Evolutionary conservation across 371 early-diverging fungal genomes (phyloP), one percentile per base, ranked within the genome.

Genomic region (Mortierella sp.): DNA sequence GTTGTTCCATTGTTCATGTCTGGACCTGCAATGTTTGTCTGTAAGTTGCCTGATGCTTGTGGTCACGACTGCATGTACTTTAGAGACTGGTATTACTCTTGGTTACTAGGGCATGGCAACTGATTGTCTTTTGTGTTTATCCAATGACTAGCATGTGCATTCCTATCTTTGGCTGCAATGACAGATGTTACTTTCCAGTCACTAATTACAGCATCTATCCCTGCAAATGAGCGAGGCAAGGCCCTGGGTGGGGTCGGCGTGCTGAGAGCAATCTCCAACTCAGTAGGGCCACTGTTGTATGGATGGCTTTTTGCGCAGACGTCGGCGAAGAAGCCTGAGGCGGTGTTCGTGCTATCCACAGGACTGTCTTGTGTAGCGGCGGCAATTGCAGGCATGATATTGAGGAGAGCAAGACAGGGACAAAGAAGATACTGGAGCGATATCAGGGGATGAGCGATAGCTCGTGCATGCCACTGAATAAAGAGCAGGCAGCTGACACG

Each of bases 221-320:
- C 64, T 0, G n/a, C 53, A 2, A 26, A 74, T 12, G 68, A 68
- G 64, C 63, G 64, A 29, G 74, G 74, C 7, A 74, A 47, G 47
- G 64, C 60, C 1, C 48, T 74, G 7, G 74, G 74, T 16, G 68
- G 68, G 0, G 29, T 67, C 48, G 46, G 52, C 30, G 60, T 74
- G 12, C 15, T 74, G 51, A 60, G 64, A 14, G 28, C 64, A 21
- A 63, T 72, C n/a, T 16, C 57, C 1, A n/a, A 9, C 18, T 30
- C 62, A 0, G 23, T 58, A 3, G 43, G 64, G 12, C 51, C 68
- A 3, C 44, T 74, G 57, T 14, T 60, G 26, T 74, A 45, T 12
- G 64, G 68, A 14, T 64, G 50, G 68, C 60, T 74, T 28, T 74
- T 74, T 64, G 14, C 50, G 4, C 53, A 21, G 48, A 68, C 56